Base-by-base conservation (phyloP, 768 basidiomycete species). In the Hygrocybe punicea region DNA sequence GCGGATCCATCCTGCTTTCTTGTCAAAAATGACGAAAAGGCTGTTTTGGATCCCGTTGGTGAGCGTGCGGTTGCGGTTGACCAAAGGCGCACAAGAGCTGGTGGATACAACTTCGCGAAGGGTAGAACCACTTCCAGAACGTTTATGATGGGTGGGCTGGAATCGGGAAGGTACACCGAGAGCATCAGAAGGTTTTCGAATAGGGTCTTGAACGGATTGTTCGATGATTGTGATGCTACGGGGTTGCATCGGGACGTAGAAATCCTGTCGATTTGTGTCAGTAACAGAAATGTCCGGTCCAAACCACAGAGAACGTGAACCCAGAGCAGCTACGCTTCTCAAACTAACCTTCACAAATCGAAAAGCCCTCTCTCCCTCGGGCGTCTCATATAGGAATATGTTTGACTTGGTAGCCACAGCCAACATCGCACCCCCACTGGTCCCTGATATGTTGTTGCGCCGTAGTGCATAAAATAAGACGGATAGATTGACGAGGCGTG, bases 1-100 rank as follows among this genome's bases (percentile, higher is more conserved):
- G 19, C 91, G 86, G 62, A 93, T 91, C 71, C 89, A 74, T n/a
- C 84, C 82, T 2, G 90, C 90, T 65, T 89, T 93, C 73, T 93
- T 93, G 69, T 93, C 91, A 66, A 93, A 93, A 21, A 85, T 74
- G 56, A 90, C 83, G 65, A 92, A 92, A n/a, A 93, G 73, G 62
- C 83, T 84, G 64, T 89, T 82, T 62, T 91, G 89, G 4, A 81
- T 80, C 17, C 86, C 86, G 64, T 89, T 88, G 55, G 75, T 75
- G 58, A 77, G 14, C 69, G 56, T 9, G 74, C 69, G 6, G 76
- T 66, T 25, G 21, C 6, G 3, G 24, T 50, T 50, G 21, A n/a
- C n/a, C 14, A 10, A 23, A 3, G 4, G 5, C 11, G 11, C 24
- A 63, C 54, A 42, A 62, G 48, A 10, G 72, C 67, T 21, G 62